Conservation (phyloP, 208 protist species). For the Naegleria gruberi region DNA sequence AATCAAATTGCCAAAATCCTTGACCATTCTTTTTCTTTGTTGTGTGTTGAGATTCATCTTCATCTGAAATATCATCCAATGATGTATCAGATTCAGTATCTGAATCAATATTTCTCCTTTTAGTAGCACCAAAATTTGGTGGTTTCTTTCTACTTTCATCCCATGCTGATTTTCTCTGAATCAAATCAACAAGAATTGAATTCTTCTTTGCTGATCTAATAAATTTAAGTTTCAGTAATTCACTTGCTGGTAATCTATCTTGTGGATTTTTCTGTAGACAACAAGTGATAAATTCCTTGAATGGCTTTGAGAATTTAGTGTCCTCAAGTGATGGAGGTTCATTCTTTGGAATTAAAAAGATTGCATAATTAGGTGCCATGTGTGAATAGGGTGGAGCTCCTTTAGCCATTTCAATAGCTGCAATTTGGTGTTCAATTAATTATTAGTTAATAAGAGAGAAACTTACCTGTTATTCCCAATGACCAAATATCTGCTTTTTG, state of each 20-base stretch:
- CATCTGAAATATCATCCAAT: background rate
- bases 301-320: slow-evolving; percentile 46
- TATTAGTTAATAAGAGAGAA: too few species aligned
- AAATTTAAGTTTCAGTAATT: slow-evolving; percentile 65
- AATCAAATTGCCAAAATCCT: background rate
- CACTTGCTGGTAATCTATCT: slow-evolving; percentile 55
- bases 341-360: slow-evolving; percentile 46
- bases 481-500: slow-evolving; percentile 85
- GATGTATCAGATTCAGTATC: background rate
- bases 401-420: slow-evolving; percentile 88
- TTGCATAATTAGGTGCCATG: slow-evolving; percentile 60
- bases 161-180: slow-evolving; percentile 41
- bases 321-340: slow-evolving; percentile 39
- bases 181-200: slow-evolving; percentile 45
- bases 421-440: too few species aligned
- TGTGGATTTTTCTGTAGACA: slow-evolving; percentile 57
- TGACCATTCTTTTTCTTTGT: too few species aligned
- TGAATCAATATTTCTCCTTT: too few species aligned
- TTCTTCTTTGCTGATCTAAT: slow-evolving; percentile 51
- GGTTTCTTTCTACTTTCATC: background rate
- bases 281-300: slow-evolving; percentile 59
- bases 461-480: slow-evolving; percentile 89
- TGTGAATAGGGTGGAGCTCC: slow-evolving; percentile 72
- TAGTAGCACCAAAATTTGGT: background rate
- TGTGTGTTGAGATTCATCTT: background rate